Evolutionary conservation across 176 grass and related monocot species (phyloP).

Genomic region (Ananas comosus): DNA sequence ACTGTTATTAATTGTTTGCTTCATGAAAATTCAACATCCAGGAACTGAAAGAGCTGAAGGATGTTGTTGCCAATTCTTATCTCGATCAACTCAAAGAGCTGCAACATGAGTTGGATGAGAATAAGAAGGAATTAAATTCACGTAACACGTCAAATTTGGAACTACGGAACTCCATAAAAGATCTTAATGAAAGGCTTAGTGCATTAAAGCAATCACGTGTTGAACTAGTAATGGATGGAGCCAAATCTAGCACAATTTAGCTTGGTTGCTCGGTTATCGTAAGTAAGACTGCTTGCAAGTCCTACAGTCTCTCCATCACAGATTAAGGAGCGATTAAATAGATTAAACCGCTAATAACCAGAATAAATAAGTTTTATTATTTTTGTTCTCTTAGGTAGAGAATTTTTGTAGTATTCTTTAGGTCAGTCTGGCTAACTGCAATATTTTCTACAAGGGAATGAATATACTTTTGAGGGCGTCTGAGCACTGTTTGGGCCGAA

Average conservation of each 20-base stretch:
- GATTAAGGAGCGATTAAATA: too few relatives aligned
- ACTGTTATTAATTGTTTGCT: neutral
- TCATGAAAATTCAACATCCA: slow-evolving; percentile 39
- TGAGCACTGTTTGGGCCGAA: slow-evolving; percentile 65
- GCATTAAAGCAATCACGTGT: slow-evolving; percentile 75
- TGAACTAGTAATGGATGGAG: neutral
- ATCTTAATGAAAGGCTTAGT: slow-evolving; percentile 76
- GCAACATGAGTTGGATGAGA: slow-evolving; percentile 45
- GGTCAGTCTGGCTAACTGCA: slow-evolving; percentile 13
- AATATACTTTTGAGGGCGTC: slow-evolving; percentile 72
- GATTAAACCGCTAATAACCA: too few relatives aligned
- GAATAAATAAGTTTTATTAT: too few relatives aligned
- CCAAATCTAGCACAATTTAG: too few relatives aligned
- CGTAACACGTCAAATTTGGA: slow-evolving; percentile 45
- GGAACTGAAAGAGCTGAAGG: slow-evolving; percentile 81
- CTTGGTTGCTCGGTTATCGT: too few relatives aligned
- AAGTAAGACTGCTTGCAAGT: too few relatives aligned
- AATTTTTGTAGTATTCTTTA: too few relatives aligned
- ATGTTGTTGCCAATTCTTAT: slow-evolving; percentile 48
- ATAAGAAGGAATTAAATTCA: slow-evolving; percentile 56
- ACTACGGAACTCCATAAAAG: slow-evolving; percentile 58
- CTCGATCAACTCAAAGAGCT: slow-evolving; percentile 69
- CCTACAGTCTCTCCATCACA: too few relatives aligned
- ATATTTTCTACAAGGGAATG: slow-evolving; percentile 35
- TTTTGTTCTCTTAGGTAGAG: too few relatives aligned